phyloP scores from a whole-genome alignment of 495 filamentous ascomycete species.

The Friedmanniomyces endolithicus region DNA sequence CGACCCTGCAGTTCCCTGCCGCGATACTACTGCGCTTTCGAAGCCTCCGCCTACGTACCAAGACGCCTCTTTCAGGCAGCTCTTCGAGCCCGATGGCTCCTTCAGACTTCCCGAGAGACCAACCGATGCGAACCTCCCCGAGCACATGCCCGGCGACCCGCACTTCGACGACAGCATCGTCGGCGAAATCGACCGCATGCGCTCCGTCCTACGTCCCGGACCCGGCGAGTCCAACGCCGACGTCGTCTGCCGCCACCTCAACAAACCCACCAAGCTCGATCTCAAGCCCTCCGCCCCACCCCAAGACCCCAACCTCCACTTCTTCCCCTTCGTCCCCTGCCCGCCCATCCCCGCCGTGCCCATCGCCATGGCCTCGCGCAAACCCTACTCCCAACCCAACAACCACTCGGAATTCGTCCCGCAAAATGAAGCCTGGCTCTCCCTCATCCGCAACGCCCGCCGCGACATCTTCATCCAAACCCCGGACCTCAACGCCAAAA shows the following conservation, averaged over 20 bases:
- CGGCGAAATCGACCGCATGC: slow-evolving; percentile 47
- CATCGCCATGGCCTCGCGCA: slow-evolving; percentile 58
- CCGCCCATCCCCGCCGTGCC: slow-evolving; percentile 45
- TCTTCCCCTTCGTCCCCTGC: slow-evolving; percentile 52
- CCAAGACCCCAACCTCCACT: slow-evolving; percentile 36
- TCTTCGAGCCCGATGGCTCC: slow-evolving; percentile 15
- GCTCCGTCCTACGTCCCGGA: slow-evolving; percentile 32
- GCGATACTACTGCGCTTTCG: slow-evolving; percentile 38
- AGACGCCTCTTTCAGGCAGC: slow-evolving; percentile 19
- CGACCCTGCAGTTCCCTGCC: slow-evolving; percentile 48
- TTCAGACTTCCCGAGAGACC: slow-evolving; percentile 22
- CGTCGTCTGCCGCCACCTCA: slow-evolving; percentile 14
- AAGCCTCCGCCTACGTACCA: slow-evolving; percentile 27
- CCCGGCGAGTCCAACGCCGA: slow-evolving; percentile 13
- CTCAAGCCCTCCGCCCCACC: slow-evolving; percentile 44
- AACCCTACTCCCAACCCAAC: slow-evolving; percentile 51
- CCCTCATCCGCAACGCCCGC: slow-evolving; percentile 50
- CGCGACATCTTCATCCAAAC: slow-evolving; percentile 58
- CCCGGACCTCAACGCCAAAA: slow-evolving; percentile 61
- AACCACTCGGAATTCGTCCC: slow-evolving; percentile 48
- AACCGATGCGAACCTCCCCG: slow-evolving; percentile 31
- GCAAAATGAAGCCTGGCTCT: slow-evolving; percentile 61
- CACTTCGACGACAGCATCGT: slow-evolving; percentile 52
- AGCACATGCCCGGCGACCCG: slow-evolving; percentile 45
- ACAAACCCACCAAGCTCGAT: slow-evolving; percentile 44